Evolutionary conservation across 208 protist genomes (phyloP).

Genomic region (Leishmania tarentolae): DNA sequence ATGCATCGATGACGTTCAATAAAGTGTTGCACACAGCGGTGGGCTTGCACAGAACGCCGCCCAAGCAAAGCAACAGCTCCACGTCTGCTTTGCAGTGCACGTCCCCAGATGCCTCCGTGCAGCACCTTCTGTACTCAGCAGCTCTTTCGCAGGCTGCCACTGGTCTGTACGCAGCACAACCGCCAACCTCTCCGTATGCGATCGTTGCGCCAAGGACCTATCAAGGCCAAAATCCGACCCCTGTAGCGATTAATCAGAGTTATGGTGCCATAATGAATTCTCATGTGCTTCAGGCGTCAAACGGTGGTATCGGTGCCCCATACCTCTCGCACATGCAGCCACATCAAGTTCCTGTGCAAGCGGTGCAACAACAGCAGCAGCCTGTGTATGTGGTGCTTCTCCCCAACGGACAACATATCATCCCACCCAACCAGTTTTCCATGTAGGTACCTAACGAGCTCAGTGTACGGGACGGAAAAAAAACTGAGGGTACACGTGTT

Average conservation of each 20-base stretch:
- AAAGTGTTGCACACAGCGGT: slow-evolving; percentile 21
- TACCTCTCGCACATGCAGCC: slow-evolving; percentile 15
- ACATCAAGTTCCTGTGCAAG: slow-evolving; percentile 6
- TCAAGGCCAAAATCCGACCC: slow-evolving; percentile 5
- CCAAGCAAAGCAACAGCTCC: slow-evolving; percentile 13
- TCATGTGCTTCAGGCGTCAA: neutral
- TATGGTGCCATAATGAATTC: slow-evolving; percentile 13
- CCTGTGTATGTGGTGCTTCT: slow-evolving; percentile 45
- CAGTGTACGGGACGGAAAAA: neutral
- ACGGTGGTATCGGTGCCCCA: neutral
- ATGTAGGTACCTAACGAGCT: slow-evolving; percentile 1
- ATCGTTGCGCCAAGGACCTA: slow-evolving; percentile 7
- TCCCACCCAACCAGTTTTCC: slow-evolving; percentile 22
- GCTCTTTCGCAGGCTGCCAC: slow-evolving; percentile 3
- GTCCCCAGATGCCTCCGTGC: neutral
- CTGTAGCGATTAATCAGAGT: slow-evolving; percentile 4
- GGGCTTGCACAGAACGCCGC: neutral
- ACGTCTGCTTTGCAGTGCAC: slow-evolving; percentile 7
- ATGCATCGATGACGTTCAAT: slow-evolving; percentile 40
- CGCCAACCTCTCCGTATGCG: slow-evolving; percentile 5
- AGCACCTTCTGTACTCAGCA: slow-evolving; percentile 12
- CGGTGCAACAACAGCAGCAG: slow-evolving; percentile 16
- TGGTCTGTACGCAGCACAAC: slow-evolving; percentile 1
- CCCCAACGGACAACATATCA: slow-evolving; percentile 31
- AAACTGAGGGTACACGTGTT: neutral